Conservation (phyloP, 2,329 filamentous ascomycete species). For the Hypoxylon rubiginosum region DNA sequence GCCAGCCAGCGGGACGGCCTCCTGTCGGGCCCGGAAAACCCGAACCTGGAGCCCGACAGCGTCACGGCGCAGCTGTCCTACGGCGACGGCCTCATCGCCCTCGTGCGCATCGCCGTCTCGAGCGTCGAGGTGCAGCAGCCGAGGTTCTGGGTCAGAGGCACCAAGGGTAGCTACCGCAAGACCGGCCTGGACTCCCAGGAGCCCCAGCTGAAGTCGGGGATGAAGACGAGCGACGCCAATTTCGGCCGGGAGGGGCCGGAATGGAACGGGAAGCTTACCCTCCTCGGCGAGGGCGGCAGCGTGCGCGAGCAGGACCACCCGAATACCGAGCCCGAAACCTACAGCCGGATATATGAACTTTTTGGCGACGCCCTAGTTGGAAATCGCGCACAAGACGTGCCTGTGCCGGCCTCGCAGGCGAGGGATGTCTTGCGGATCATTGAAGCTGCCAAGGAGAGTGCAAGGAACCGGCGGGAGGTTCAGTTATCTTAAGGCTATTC, state of each 20-base stretch:
- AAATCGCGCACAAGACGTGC: slow-evolving; percentile 64
- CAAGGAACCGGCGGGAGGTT: slow-evolving; percentile 62
- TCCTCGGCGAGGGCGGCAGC: slow-evolving; percentile 65
- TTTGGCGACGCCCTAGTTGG: slow-evolving; percentile 64
- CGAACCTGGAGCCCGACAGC: slow-evolving; percentile 65
- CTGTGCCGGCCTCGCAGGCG: slow-evolving; percentile 66
- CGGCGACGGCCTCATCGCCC: slow-evolving; percentile 71
- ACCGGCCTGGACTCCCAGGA: slow-evolving; percentile 79
- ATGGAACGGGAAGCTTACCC: slow-evolving; percentile 70
- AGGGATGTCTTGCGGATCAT: slow-evolving; percentile 67
- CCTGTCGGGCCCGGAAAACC: slow-evolving; percentile 54
- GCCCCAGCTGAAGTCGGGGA: slow-evolving; percentile 75
- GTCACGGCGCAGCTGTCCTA: slow-evolving; percentile 77
- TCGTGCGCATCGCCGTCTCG: slow-evolving; percentile 76
- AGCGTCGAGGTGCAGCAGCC: slow-evolving; percentile 78
- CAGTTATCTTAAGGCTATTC: slow-evolving; percentile 46
- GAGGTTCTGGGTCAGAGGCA: slow-evolving; percentile 82
- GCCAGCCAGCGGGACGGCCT: slow-evolving; percentile 71
- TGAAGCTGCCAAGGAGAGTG: slow-evolving; percentile 66
- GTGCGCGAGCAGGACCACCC: slow-evolving; percentile 65
- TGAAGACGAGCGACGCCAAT: slow-evolving; percentile 69
- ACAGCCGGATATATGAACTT: slow-evolving; percentile 74
- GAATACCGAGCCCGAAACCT: slow-evolving; percentile 75
- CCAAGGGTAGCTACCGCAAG: slow-evolving; percentile 82
- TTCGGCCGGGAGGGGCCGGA: slow-evolving; percentile 75